Conservation (phyloP, 2,329 filamentous ascomycete species). For the Plenodomus biglobosus region DNA sequence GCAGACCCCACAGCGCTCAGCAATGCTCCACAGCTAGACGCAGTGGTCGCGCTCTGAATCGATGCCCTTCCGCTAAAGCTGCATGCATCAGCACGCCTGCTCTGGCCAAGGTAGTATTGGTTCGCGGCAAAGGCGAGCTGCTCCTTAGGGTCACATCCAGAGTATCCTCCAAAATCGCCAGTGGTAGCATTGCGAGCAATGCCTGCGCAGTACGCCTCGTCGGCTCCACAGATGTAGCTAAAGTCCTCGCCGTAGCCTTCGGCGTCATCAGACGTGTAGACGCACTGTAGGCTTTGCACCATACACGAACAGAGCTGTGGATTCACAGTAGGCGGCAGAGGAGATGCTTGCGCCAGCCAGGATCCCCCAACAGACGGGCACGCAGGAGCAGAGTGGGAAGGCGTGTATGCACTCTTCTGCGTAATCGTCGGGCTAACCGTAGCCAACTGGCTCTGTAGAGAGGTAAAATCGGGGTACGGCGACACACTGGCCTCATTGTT, state of each 20-base stretch:
- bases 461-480: slow-evolving; percentile 69
- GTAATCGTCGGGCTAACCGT: slow-evolving; percentile 67
- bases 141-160: slow-evolving; percentile 70
- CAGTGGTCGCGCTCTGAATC: slow-evolving; percentile 53
- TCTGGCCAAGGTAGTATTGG: slow-evolving; percentile 63
- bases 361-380: slow-evolving; percentile 68
- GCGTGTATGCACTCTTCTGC: slow-evolving; percentile 66
- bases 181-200: slow-evolving; percentile 68
- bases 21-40: slow-evolving; percentile 58
- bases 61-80: slow-evolving; percentile 68
- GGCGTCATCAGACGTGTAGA: slow-evolving; percentile 61
- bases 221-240: slow-evolving; percentile 66
- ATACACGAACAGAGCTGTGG: slow-evolving; percentile 81
- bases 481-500: slow-evolving; percentile 62
- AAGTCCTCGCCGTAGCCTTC: slow-evolving; percentile 70
- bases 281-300: slow-evolving; percentile 70
- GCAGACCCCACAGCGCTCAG: slow-evolving; percentile 64
- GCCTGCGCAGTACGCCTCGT: slow-evolving; percentile 61
- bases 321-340: slow-evolving; percentile 82
- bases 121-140: slow-evolving; percentile 75
- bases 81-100: slow-evolving; percentile 59
- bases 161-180: slow-evolving; percentile 73
- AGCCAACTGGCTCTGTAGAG: slow-evolving; percentile 69
- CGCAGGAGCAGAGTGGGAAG: slow-evolving; percentile 66
- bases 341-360: slow-evolving; percentile 69